A percentile compares a stretch with the other conserved stretches of the same genome.
phyloP scores from a whole-genome alignment of 768 basidiomycete species.

The Tricholomella constricta region DNA sequence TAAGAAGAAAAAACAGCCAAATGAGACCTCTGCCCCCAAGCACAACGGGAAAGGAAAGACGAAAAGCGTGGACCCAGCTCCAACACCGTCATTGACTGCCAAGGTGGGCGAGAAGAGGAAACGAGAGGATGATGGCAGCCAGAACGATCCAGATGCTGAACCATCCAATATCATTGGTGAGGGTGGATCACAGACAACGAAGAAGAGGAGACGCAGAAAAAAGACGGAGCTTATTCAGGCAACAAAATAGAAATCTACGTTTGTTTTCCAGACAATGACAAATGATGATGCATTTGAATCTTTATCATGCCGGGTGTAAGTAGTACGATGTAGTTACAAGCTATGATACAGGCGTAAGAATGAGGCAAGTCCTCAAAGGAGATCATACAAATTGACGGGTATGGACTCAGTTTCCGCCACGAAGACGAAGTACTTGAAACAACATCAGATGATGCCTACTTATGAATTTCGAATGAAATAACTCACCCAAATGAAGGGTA shows the following conservation, averaged over 20 bases:
- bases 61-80: constrained; percentile 40
- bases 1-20: constrained; percentile 83
- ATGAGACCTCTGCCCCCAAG: not conserved
- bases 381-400: too few relatives aligned
- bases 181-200: constrained; percentile 2
- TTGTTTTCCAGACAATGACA: too few relatives aligned
- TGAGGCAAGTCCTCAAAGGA: too few relatives aligned
- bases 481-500: constrained; percentile 58
- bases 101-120: constrained; percentile 34
- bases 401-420: constrained; percentile 62
- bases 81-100: constrained; percentile 36
- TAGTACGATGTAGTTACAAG: too few relatives aligned
- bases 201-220: constrained; percentile 30
- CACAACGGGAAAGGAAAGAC: constrained; percentile 6
- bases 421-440: constrained; percentile 65
- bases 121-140: constrained; percentile 8
- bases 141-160: not conserved
- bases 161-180: not conserved
- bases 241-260: not conserved
- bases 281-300: too few relatives aligned
- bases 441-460: constrained; percentile 1
- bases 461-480: not conserved
- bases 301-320: too few relatives aligned
- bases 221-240: not conserved
- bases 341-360: too few relatives aligned